A percentile compares a stretch with the other conserved stretches of the same genome.
phyloP scores from a whole-genome alignment of 129 eudicot species.

The Lactuca saligna region DNA sequence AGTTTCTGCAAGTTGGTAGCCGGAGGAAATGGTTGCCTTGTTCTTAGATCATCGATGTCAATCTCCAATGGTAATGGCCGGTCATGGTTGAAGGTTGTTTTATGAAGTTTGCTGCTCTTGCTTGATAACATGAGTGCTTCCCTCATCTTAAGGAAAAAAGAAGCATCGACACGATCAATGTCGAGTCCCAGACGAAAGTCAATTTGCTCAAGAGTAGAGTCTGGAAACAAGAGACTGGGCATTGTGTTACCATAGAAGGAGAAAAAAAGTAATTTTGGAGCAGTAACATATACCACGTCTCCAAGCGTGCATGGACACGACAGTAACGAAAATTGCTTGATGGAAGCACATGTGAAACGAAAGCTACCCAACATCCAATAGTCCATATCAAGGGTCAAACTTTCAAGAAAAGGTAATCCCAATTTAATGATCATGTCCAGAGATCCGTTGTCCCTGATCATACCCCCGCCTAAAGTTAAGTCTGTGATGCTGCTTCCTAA shows the following conservation, averaged over 20 bases:
- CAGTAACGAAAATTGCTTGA: neutral
- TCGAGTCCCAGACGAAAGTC: neutral
- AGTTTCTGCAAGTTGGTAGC: too few relatives aligned
- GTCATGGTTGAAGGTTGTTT: too few relatives aligned
- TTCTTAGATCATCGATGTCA: too few relatives aligned
- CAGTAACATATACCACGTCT: neutral
- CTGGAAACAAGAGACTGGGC: neutral
- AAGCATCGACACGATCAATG: neutral
- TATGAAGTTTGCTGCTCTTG: too few relatives aligned
- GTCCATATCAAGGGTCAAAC: neutral
- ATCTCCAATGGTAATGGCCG: too few relatives aligned
- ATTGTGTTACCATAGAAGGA: neutral
- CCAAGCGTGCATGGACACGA: neutral
- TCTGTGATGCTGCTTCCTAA: neutral
- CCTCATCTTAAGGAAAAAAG: too few relatives aligned
- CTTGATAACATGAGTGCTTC: too few relatives aligned
- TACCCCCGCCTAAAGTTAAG: neutral
- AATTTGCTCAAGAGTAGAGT: neutral
- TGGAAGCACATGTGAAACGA: neutral
- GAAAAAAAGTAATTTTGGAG: neutral
- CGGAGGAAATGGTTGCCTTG: too few relatives aligned
- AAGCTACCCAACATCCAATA: neutral
- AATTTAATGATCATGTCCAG: neutral
- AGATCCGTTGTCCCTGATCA: neutral
- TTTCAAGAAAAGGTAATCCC: neutral